phyloP scores from a whole-genome alignment of 176 grass and related monocot genomes.

The Juncus effusus region DNA sequence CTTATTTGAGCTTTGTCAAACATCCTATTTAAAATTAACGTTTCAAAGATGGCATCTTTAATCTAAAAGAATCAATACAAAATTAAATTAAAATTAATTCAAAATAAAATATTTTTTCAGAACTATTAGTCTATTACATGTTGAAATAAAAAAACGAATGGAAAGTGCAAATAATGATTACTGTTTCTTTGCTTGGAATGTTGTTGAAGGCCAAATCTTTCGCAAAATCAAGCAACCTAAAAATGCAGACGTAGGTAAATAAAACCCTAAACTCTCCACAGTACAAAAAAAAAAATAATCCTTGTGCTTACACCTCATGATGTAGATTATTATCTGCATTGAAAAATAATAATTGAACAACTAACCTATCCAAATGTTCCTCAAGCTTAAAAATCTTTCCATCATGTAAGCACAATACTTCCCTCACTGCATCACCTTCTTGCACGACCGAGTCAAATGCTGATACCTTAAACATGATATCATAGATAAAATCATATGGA shows the following conservation, averaged over 20 bases:
- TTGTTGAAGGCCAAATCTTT: slow-evolving; percentile 93
- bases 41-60: slow-evolving; percentile 87
- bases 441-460: slow-evolving; percentile 97
- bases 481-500: no score
- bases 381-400: slow-evolving; percentile 92
- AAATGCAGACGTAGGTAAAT: neutral
- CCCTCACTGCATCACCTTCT: slow-evolving; percentile 98
- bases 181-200: slow-evolving; percentile 68
- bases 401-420: slow-evolving; percentile 79
- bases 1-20: slow-evolving; percentile 91
- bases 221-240: slow-evolving; percentile 89
- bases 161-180: slow-evolving; percentile 30
- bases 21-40: slow-evolving; percentile 87
- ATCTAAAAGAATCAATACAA: slow-evolving; percentile 43
- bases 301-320: neutral
- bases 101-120: slow-evolving; percentile 9
- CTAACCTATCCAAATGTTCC: slow-evolving; percentile 89
- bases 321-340: slow-evolving; percentile 65
- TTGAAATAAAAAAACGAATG: neutral
- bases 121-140: neutral
- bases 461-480: slow-evolving; percentile 45
- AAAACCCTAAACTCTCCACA: no score
- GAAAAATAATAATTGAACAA: slow-evolving; percentile 14
- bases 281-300: no score
- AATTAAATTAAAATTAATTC: slow-evolving; percentile 1